These are phyloP conservation scores for Botryotinia calthae DNA, from an alignment of 2,329 filamentous ascomycete species.

Conservation along the genomic window DNA sequence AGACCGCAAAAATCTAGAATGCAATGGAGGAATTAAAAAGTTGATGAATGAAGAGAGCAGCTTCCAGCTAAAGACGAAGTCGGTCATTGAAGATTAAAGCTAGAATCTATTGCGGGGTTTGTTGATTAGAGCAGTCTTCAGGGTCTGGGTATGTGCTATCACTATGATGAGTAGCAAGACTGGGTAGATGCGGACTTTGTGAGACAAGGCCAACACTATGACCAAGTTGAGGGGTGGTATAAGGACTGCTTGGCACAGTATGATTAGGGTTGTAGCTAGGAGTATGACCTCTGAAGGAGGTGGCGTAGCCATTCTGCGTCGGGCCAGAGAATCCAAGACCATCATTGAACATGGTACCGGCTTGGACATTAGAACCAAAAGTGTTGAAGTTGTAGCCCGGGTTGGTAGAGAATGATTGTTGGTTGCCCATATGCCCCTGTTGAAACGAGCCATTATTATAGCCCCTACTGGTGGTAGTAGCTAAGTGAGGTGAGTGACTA, in stretches of 20 bases:
- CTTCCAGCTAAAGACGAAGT: not conserved
- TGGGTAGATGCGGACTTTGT: not conserved
- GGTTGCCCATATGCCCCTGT: not conserved
- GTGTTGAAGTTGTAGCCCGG: not conserved
- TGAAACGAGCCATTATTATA: not conserved
- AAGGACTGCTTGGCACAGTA: not conserved
- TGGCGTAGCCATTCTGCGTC: not conserved
- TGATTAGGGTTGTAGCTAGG: not conserved
- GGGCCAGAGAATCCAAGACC: not conserved
- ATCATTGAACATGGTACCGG: not conserved
- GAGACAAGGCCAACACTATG: not conserved
- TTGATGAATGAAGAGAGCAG: not conserved
- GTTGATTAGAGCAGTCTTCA: not conserved
- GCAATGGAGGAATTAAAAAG: not conserved
- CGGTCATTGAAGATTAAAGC: not conserved
- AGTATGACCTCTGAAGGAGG: not conserved
- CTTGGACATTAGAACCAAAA: not conserved
- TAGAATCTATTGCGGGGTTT: not conserved
- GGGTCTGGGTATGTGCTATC: not conserved
- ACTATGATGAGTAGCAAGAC: not conserved
- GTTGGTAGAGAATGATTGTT: not conserved
- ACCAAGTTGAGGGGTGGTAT: not conserved
- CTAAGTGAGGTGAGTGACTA: not conserved
- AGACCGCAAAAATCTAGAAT: not conserved
- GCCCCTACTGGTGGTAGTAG: not conserved